Evolutionary conservation across 2,329 filamentous ascomycete species (phyloP), one percentile per base, ranked within the genome.

Genomic region (Penicillium sclerotigenum): DNA sequence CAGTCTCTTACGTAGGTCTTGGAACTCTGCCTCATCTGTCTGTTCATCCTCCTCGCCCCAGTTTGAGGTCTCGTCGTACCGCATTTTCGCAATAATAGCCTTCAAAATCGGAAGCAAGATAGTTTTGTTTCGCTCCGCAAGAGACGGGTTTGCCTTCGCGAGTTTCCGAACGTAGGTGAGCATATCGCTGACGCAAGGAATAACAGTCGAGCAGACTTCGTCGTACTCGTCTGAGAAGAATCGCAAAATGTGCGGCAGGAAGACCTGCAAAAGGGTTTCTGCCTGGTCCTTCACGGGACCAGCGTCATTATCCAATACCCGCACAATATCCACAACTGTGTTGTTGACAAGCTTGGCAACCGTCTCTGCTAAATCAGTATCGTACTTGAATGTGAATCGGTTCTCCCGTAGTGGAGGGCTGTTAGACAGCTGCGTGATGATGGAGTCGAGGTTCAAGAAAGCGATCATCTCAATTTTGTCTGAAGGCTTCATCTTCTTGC

Each of bases 151-250:
- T 50, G 76, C 73, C 67, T 83, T 86, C 59, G 87, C 83, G 36
- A 91, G 80, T 74, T 92, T 96, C 55, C 94, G 88, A 62, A 97
- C 83, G 72, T 96, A 93, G 28, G 91, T 91, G 58, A 99, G 83
- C 47, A 97, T 83, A 68, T 99, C 95, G 47, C 90, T 96, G 53
- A 97, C 84, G 36, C 90, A 93, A 22, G 92, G 90, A 59, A 99
- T 96, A 56, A 97, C 91, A 13, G 91, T 94, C 34, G 92, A 95
- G 79, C 94, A 97, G 64, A 99, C 88, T 77, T 99, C 94, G 73
- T 99, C 94, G 73, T 95, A 99, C 71, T 99, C 92, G 74, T 99
- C 94, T 24, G 91, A 89, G 76, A 99, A 97, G 79, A 97, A 97
- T 37, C 93, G 89, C 48, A 99, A 80, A 13, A 97, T 82, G 64